These are phyloP conservation scores for Psilocybe azurescens DNA, from an alignment of 768 basidiomycete species.

Conservation along the genomic window DNA sequence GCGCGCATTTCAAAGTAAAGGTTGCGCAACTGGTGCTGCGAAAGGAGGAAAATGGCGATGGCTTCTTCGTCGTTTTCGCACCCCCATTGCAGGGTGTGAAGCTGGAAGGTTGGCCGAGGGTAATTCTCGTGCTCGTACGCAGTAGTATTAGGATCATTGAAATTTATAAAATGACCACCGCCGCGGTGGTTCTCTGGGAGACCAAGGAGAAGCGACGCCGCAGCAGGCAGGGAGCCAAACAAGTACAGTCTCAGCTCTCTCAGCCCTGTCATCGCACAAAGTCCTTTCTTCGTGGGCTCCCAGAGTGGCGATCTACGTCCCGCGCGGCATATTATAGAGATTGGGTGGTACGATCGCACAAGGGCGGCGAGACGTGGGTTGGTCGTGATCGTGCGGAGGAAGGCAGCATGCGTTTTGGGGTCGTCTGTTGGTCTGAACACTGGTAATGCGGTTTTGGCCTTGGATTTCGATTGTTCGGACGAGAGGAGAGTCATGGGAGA, in stretches of 20 bases:
- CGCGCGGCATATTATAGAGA: not conserved
- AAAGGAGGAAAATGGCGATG: not conserved
- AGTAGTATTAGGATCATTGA: not conserved
- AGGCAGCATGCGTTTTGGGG: not conserved
- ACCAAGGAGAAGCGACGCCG: not conserved
- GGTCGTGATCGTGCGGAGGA: conserved; percentile 2
- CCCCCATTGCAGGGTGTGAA: conserved; percentile 2
- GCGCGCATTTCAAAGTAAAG: not conserved
- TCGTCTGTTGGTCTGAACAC: not conserved
- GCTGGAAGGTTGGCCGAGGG: not conserved
- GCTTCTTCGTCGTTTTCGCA: conserved; percentile 1
- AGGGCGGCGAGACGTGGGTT: conserved; percentile 1
- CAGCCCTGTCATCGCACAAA: conserved; percentile 2
- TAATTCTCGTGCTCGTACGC: too few relatives aligned
- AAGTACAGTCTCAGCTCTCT: not conserved
- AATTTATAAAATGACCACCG: too few relatives aligned
- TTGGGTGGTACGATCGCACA: conserved; percentile 1
- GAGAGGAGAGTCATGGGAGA: too few relatives aligned
- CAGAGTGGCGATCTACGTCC: not conserved
- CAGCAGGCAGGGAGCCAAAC: not conserved
- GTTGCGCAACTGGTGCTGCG: not conserved
- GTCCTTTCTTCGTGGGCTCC: not conserved
- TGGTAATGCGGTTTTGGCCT: not conserved
- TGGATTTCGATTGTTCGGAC: too few relatives aligned
- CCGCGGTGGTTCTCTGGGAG: not conserved